Evolutionary conservation across 2,329 filamentous ascomycete genomes (phyloP).

Genomic region (Penicillium hesseltinei): DNA sequence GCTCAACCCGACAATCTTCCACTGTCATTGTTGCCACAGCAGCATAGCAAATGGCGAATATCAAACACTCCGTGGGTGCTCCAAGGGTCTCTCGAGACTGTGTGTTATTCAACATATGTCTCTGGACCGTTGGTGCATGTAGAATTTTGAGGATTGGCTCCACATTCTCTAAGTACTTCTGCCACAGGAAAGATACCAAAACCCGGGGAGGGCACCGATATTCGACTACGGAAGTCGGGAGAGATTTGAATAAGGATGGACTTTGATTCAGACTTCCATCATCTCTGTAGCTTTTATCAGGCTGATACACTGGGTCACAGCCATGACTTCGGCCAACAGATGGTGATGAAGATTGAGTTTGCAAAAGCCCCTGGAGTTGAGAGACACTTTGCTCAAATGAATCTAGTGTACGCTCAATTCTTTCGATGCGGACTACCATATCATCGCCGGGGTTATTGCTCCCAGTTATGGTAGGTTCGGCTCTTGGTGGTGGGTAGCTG

Average conservation of each 20-base stretch:
- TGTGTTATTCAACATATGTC: constrained; percentile 41
- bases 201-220: constrained; percentile 1
- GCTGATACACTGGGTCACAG: neutral
- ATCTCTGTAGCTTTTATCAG: too few species aligned
- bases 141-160: constrained; percentile 58
- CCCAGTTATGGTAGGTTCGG: neutral
- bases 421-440: constrained; percentile 6
- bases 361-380: constrained; percentile 9
- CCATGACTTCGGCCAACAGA: neutral
- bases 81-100: neutral
- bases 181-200: constrained; percentile 18
- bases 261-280: neutral
- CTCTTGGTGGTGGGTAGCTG: constrained; percentile 23
- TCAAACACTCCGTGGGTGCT: constrained; percentile 10
- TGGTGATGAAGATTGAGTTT: neutral
- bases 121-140: constrained; percentile 53
- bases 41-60: constrained; percentile 22
- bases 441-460: neutral
- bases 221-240: neutral
- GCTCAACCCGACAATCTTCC: neutral
- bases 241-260: neutral
- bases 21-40: constrained; percentile 5
- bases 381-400: neutral
- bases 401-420: constrained; percentile 9
- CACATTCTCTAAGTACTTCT: constrained; percentile 35